These are phyloP conservation scores for Bjerkandera adusta DNA, from an alignment of 1,284 basidiomycete species.

Conservation along the genomic window DNA sequence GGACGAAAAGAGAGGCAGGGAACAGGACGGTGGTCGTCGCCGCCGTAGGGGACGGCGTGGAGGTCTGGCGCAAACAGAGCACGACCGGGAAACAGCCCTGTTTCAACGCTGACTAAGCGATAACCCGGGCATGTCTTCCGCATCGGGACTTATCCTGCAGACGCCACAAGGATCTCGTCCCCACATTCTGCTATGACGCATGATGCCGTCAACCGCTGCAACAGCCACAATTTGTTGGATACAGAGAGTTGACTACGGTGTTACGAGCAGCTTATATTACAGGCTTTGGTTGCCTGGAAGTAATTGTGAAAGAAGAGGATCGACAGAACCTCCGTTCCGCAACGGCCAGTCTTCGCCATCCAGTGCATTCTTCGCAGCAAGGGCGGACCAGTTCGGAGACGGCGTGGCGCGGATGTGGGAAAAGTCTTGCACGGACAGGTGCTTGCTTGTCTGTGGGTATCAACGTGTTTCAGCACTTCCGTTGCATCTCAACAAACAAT, in stretches of 20 bases:
- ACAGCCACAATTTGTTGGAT: no score
- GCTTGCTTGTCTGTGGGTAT: conserved; percentile 24
- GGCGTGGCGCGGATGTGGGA: conserved; percentile 72
- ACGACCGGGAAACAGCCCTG: conserved; percentile 10
- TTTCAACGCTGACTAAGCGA: conserved; percentile 17
- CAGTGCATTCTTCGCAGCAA: conserved; percentile 15
- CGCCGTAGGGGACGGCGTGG: conserved; percentile 15
- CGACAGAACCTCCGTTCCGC: no score
- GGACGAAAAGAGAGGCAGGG: conserved; percentile 14
- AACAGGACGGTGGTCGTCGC: conserved; percentile 12
- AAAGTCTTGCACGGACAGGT: conserved; percentile 68
- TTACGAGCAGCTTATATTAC: no score
- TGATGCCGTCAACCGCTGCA: no score
- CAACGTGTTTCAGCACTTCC: conserved; percentile 1
- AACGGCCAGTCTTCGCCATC: conserved; percentile 21
- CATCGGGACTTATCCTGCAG: no score
- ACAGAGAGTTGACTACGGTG: no score
- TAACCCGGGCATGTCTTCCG: neutral
- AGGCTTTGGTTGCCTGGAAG: no score
- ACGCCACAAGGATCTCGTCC: no score
- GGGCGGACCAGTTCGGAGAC: conserved; percentile 70
- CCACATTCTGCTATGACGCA: no score
- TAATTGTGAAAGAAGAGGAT: no score
- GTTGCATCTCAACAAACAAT: conserved; percentile 9
- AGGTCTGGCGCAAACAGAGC: conserved; percentile 13